Conservation (phyloP, 1,139 yeast species). For the Debaryomyces psychrophilus region DNA sequence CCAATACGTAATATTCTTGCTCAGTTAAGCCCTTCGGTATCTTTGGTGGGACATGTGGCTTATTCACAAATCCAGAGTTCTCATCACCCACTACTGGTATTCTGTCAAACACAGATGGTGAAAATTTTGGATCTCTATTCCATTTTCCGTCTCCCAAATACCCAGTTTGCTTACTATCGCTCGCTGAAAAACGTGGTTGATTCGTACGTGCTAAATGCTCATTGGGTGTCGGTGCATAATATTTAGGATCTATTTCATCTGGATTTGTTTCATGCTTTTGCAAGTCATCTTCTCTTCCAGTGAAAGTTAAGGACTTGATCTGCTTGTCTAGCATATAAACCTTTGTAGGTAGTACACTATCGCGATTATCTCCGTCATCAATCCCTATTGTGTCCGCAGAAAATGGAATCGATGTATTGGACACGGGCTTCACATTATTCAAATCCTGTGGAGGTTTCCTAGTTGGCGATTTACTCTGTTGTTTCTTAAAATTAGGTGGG, state of each 20-base stretch:
- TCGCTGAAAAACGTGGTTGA: neutral
- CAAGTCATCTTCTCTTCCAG: slow-evolving; percentile 14
- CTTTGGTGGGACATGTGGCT: slow-evolving; percentile 56
- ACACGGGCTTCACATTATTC: slow-evolving; percentile 10
- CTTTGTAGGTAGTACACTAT: slow-evolving; percentile 32
- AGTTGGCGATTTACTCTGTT: slow-evolving; percentile 19
- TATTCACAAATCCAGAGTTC: slow-evolving; percentile 29
- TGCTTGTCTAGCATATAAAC: slow-evolving; percentile 42
- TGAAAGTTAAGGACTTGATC: slow-evolving; percentile 32
- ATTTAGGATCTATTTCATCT: slow-evolving; percentile 48
- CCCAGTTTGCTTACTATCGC: slow-evolving; percentile 25
- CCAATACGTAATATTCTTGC: slow-evolving; percentile 50
- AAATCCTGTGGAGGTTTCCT: slow-evolving; percentile 28
- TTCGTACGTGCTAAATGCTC: slow-evolving; percentile 30
- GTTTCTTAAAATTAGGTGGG: slow-evolving; percentile 13
- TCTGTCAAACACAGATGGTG: slow-evolving; percentile 46
- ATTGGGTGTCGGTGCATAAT: slow-evolving; percentile 51
- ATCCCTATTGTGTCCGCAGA: slow-evolving; percentile 50
- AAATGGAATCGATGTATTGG: slow-evolving; percentile 39
- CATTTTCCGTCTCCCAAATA: slow-evolving; percentile 46
- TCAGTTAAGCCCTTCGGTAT: slow-evolving; percentile 55
- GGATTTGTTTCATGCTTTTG: slow-evolving; percentile 22
- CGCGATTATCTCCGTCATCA: slow-evolving; percentile 29
- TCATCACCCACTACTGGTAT: slow-evolving; percentile 28
- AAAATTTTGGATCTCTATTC: slow-evolving; percentile 28